Percentiles rank a stretch among this genome's conserved stretches.
These are phyloP conservation scores for Fonsecaea nubica DNA, from an alignment of 2,329 filamentous ascomycete genomes.

Conservation along the genomic window DNA sequence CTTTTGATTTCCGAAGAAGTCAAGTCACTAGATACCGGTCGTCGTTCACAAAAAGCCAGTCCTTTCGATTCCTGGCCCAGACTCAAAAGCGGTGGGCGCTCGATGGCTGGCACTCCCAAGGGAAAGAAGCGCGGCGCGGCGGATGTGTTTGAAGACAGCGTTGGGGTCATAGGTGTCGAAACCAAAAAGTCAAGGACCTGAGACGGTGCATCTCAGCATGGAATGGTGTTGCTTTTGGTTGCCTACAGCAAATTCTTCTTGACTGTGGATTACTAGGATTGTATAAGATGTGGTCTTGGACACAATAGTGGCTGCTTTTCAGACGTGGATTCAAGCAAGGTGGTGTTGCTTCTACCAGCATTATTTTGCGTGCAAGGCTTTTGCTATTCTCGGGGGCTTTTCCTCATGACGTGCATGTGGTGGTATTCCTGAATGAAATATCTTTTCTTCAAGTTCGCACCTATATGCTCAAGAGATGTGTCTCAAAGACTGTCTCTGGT, in stretches of 20 bases:
- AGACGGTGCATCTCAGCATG: conserved; percentile 1
- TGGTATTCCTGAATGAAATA: not conserved
- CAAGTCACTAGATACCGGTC: not conserved
- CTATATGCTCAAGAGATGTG: not conserved
- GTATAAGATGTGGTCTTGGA: conserved; percentile 21
- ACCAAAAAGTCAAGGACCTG: conserved; percentile 26
- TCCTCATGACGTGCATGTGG: not conserved
- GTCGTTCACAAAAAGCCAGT: conserved; percentile 32
- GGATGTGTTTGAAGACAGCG: conserved; percentile 24
- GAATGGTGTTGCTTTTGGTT: conserved; percentile 1
- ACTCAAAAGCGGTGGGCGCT: conserved; percentile 33
- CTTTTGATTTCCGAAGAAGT: conserved; percentile 2
- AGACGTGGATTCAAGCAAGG: not conserved
- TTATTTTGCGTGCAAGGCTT: not conserved
- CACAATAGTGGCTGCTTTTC: not conserved
- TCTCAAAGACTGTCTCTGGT: not conserved
- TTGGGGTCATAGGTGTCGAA: conserved; percentile 9
- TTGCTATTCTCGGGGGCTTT: not conserved
- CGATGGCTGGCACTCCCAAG: conserved; percentile 22
- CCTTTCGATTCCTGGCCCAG: conserved; percentile 41
- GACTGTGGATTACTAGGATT: conserved; percentile 8
- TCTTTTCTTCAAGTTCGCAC: not conserved
- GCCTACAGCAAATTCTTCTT: not conserved
- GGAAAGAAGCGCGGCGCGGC: conserved; percentile 35
- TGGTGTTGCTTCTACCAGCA: not conserved